phyloP scores from a whole-genome alignment of 139 green algal genomes.

The Limnomonas spitsbergensis region DNA sequence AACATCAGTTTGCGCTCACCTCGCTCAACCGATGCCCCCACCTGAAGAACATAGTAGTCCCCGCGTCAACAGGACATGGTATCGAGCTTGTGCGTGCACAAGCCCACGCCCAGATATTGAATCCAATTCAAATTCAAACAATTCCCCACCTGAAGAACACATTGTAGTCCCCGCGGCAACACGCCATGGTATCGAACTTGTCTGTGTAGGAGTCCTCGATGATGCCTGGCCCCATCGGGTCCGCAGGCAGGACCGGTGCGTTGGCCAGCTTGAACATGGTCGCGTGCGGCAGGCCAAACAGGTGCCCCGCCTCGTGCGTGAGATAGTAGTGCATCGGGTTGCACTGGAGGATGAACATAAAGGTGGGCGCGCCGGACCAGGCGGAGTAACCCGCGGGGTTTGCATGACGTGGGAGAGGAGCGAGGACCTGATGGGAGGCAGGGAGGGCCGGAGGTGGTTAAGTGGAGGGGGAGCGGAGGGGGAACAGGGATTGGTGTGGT shows the following conservation, averaged over 20 bases:
- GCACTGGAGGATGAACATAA: slow-evolving; percentile 50
- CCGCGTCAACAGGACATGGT: slow-evolving; percentile 57
- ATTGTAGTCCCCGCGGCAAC: slow-evolving; percentile 48
- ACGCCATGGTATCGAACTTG: slow-evolving; percentile 54
- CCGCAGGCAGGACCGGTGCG: slow-evolving; percentile 17
- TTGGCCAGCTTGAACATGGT: slow-evolving; percentile 31
- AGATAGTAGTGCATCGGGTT: slow-evolving; percentile 26
- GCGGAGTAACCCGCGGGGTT: slow-evolving; percentile 38
- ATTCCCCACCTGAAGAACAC: slow-evolving; percentile 19
- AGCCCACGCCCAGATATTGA: no score
- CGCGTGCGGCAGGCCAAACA: slow-evolving; percentile 41
- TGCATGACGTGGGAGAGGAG: slow-evolving; percentile 21
- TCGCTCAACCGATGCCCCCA: no score
- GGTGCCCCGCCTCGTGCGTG: slow-evolving; percentile 34
- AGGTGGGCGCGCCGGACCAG: slow-evolving; percentile 32
- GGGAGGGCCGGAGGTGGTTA: no score
- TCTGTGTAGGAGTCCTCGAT: slow-evolving; percentile 44
- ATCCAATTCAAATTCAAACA: no score
- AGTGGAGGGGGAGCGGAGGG: no score
- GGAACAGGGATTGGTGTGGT: no score
- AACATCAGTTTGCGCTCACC: no score
- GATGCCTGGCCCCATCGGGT: slow-evolving; percentile 32
- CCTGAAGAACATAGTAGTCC: slow-evolving; percentile 34
- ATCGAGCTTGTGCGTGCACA: slow-evolving; percentile 45
- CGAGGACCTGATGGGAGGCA: slow-evolving; percentile 28